Base-by-base conservation (phyloP, 257 asterid species). In the Thymus mandschuricus region DNA sequence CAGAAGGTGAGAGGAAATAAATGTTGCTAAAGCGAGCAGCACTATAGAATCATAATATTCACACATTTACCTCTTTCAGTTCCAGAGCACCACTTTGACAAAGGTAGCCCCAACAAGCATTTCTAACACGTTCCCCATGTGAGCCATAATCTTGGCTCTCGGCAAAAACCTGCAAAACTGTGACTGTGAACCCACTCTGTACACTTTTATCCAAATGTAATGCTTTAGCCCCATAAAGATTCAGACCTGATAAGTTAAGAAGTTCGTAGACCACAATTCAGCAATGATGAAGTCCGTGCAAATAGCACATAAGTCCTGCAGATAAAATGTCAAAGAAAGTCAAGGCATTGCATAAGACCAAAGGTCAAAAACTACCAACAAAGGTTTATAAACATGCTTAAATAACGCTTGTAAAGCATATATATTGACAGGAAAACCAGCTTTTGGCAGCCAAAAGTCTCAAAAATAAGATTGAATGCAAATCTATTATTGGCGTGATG, bases 101-200 rank as follows among this genome's bases (percentile, higher is more conserved):
- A 61, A 94, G 92, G 86, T 91, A 94, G 75, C 98, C 99, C 99
- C 99, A 94, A 75, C 99, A 94, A 74, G 99, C 98, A 86, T 81
- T 94, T 84, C 98, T 89, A 50, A 94, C 99, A 60, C 97, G 96
- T 71, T 94, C 98, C 66, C 99, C 99, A 75, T 94, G 93, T 30
- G 79, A 74, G 43, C 99, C 99, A 75, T 94, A 94, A 83, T 94
- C 99, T 81, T 94, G 99, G 82, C 89, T 89, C 87, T 94, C 99
- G 52, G 99, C 99, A 69, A 94, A 94, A 70, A 94, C 95, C 99
- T 94, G 78, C 33, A 80, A 28, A 50, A 45, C 65, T 55, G 72
- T 31, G 46, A 69, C 64, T 51, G 48, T 73, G 65, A 63, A 65
- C 64, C 75, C 73, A 78, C 31, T 55, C 48, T 34, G 44, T 57